These are phyloP conservation scores for Hanseniaspora lindneri DNA, from an alignment of 805 yeast genomes.

Conservation along the genomic window DNA sequence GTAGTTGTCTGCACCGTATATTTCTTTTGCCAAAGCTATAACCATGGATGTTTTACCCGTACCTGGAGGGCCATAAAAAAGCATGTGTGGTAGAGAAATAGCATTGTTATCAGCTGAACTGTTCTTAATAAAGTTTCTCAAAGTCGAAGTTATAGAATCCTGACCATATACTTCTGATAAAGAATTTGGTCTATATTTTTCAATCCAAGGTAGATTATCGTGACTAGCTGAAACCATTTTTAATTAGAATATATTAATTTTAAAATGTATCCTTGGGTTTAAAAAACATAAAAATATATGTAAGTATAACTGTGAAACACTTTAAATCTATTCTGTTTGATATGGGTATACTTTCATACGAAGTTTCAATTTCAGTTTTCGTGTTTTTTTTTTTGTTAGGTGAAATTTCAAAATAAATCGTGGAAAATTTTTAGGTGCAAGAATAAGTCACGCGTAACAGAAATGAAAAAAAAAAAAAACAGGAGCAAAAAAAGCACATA, in stretches of 20 bases:
- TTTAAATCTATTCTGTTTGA: too few relatives aligned
- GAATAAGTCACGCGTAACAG: too few relatives aligned
- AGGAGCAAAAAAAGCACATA: too few relatives aligned
- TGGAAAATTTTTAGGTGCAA: too few relatives aligned
- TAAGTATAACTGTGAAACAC: too few relatives aligned
- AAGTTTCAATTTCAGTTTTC: too few relatives aligned
- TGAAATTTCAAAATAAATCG: too few relatives aligned
- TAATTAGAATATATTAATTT: too few relatives aligned
- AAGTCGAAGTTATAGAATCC: slow-evolving; percentile 70
- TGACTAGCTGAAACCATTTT: background rate
- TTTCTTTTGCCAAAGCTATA: slow-evolving; percentile 73
- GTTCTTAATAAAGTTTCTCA: slow-evolving; percentile 69
- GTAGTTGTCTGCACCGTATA: slow-evolving; percentile 63
- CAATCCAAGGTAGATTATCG: slow-evolving; percentile 77
- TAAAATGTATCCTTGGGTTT: background rate
- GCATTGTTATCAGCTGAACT: slow-evolving; percentile 30
- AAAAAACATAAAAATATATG: too few relatives aligned
- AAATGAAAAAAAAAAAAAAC: too few relatives aligned
- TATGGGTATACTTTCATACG: too few relatives aligned
- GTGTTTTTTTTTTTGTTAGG: too few relatives aligned
- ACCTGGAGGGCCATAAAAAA: slow-evolving; percentile 94
- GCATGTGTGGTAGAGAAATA: slow-evolving; percentile 68
- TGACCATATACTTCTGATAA: slow-evolving; percentile 89
- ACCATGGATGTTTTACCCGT: slow-evolving; percentile 88
- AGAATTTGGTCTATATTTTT: slow-evolving; percentile 79